These are phyloP conservation scores for Yamadazyma tumulicola DNA, from an alignment of 805 yeast genomes.

Conservation along the genomic window DNA sequence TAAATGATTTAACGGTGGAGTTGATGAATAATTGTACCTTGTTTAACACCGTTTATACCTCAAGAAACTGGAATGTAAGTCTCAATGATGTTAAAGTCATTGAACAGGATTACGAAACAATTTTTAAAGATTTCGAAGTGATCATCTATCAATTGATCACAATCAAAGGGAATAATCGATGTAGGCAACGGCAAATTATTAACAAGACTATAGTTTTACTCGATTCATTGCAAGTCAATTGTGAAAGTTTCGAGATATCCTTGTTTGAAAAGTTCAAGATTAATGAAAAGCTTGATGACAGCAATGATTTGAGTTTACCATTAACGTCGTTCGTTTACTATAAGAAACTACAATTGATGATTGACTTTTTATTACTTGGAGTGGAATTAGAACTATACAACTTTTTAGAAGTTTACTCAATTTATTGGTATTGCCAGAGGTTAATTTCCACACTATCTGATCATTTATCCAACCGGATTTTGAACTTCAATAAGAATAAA, in stretches of 20 bases:
- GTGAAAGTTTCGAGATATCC: constrained; percentile 61
- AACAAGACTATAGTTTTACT: constrained; percentile 56
- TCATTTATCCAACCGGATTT: constrained; percentile 44
- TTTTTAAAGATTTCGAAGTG: constrained; percentile 46
- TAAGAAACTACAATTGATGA: constrained; percentile 67
- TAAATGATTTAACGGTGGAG: constrained; percentile 23
- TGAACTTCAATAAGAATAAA: constrained; percentile 11
- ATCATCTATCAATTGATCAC: constrained; percentile 34
- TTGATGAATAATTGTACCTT: constrained; percentile 41
- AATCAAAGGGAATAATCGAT: constrained; percentile 52
- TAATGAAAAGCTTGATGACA: constrained; percentile 31
- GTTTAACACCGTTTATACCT: constrained; percentile 12
- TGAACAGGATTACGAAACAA: constrained; percentile 16
- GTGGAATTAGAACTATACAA: constrained; percentile 72
- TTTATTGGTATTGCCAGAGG: constrained; percentile 66
- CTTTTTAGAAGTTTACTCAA: constrained; percentile 61
- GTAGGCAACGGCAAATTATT: constrained; percentile 75
- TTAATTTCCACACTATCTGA: constrained; percentile 38
- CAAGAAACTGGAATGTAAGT: constrained; percentile 12
- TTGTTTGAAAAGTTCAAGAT: constrained; percentile 31
- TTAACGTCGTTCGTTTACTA: constrained; percentile 67
- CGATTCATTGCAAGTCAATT: constrained; percentile 78
- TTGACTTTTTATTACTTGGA: constrained; percentile 67
- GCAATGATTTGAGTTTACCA: constrained; percentile 51
- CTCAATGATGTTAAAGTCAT: constrained; percentile 8